These are phyloP conservation scores for sunflower (Helianthus annuus) DNA, from an alignment of 129 eudicot species.

Conservation along the genomic window DNA sequence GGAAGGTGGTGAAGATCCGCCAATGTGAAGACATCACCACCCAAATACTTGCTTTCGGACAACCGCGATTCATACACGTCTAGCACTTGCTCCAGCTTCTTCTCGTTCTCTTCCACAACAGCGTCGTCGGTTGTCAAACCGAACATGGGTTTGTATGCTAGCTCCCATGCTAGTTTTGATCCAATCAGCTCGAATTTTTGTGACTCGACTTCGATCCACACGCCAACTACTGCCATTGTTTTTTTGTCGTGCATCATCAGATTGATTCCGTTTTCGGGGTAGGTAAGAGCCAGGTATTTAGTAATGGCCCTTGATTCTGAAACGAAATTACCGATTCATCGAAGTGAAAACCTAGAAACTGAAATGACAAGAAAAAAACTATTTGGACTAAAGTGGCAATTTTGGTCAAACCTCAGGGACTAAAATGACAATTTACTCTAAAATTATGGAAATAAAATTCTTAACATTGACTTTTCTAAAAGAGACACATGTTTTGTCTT, in stretches of 20 bases:
- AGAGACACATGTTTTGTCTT: too few relatives aligned
- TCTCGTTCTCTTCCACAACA: conserved; percentile 28
- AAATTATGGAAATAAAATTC: too few relatives aligned
- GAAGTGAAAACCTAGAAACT: too few relatives aligned
- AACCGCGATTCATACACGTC: conserved; percentile 54
- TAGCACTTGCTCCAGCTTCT: conserved; percentile 39
- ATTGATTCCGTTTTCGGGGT: conserved; percentile 31
- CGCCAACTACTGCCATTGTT: conserved; percentile 30
- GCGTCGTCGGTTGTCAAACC: conserved; percentile 28
- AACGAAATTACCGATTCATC: neutral
- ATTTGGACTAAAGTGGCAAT: too few relatives aligned
- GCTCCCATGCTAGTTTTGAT: conserved; percentile 29
- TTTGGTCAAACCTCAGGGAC: too few relatives aligned
- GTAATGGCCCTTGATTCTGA: conserved; percentile 81
- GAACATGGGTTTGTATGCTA: conserved; percentile 16
- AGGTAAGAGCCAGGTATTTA: conserved; percentile 43
- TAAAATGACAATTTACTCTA: too few relatives aligned
- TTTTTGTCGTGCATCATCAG: conserved; percentile 28
- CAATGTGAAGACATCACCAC: conserved; percentile 49
- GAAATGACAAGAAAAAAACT: too few relatives aligned
- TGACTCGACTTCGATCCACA: conserved; percentile 40
- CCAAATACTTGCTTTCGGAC: conserved; percentile 49
- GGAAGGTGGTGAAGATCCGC: conserved; percentile 58
- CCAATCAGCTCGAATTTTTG: conserved; percentile 21
- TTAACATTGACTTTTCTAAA: too few relatives aligned